These are phyloP conservation scores for Bremia lactucae DNA, from an alignment of 352 stramenopile species.

Conservation along the genomic window DNA sequence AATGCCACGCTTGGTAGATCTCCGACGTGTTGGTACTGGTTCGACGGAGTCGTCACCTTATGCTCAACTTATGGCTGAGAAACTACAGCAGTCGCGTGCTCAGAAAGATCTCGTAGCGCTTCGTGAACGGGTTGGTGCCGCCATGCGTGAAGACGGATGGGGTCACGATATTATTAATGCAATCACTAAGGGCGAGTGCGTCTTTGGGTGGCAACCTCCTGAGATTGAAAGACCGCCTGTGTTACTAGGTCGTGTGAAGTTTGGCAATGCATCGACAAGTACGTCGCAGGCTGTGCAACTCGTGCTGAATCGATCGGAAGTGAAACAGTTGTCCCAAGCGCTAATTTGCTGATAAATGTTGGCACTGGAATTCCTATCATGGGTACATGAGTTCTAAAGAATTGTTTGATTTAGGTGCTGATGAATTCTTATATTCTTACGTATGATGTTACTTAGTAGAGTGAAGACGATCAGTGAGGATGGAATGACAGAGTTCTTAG, in stretches of 20 bases:
- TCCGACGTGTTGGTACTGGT: slow-evolving; percentile 17
- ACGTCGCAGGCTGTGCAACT: slow-evolving; percentile 19
- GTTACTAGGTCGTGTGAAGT: slow-evolving; percentile 46
- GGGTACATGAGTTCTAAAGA: slow-evolving; percentile 12
- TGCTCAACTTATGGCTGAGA: slow-evolving; percentile 36
- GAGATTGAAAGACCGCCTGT: slow-evolving; percentile 62
- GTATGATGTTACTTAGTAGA: no score
- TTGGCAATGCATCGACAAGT: slow-evolving; percentile 9
- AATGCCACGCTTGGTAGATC: slow-evolving; percentile 58
- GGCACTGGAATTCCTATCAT: not conserved
- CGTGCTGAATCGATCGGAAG: slow-evolving; percentile 35
- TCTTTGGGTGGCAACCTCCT: slow-evolving; percentile 66
- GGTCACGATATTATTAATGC: slow-evolving; percentile 42
- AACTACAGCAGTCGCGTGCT: slow-evolving; percentile 37
- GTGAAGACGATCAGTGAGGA: no score
- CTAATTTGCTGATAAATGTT: slow-evolving; percentile 27
- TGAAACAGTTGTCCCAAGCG: slow-evolving; percentile 31
- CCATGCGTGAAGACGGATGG: slow-evolving; percentile 43
- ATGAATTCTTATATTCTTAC: no score
- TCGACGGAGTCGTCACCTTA: slow-evolving; percentile 15
- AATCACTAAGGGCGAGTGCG: slow-evolving; percentile 45
- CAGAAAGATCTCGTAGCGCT: slow-evolving; percentile 31
- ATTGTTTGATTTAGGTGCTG: no score
- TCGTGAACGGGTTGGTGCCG: slow-evolving; percentile 29
- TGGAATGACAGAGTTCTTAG: no score